Evolutionary conservation across 2,329 filamentous ascomycete genomes (phyloP), one percentile per base, ranked within the genome.

Genomic region (Aspergillus pseudotamarii): DNA sequence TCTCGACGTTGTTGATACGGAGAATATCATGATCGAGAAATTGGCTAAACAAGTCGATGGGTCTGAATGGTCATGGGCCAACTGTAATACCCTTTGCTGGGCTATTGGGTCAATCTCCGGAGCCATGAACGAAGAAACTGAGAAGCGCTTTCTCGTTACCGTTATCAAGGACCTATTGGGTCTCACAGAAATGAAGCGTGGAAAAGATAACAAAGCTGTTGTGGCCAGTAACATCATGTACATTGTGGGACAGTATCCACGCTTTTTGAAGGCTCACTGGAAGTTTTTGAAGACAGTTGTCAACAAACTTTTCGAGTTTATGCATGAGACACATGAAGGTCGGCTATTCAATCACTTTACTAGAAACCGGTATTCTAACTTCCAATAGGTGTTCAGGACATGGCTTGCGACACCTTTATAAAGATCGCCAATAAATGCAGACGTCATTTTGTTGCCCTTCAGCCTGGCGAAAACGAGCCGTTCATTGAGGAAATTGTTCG

Each of bases 221-320:
- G 95, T 99, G 46, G 95, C 95, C 67, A 97, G 93, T 81, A 99
- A 99, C 82, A 99, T 99, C 75, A 99, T 99, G 95, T 99, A 99
- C 78, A 99, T 99, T 81, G 95, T 99, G 65, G 95, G 95, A 63
- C 95, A 99, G 76, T 99, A 99, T 76, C 95, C 95, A 43, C 92
- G 95, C 23, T 99, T 99, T 82, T 83, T 99, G 72, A 99, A 99
- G 83, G 95, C 95, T 1, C 95, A 99, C 79, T 99, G 95, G 95
- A 99, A 99, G 79, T 99, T 99, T 82, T 84, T 99, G 61, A 99
- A 99, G 88, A 99, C 95, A 2, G 95, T 99, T 21, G 95, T 99
- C 74, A 99, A 99, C 82, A 99, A 99, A 83, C 86, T 99, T 6
- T 99, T 99, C 74, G 95, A 99, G 82, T 99, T 99, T 76, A 99